These are phyloP conservation scores for Penicillium canescens DNA, from an alignment of 495 filamentous ascomycete genomes.

Conservation along the genomic window DNA sequence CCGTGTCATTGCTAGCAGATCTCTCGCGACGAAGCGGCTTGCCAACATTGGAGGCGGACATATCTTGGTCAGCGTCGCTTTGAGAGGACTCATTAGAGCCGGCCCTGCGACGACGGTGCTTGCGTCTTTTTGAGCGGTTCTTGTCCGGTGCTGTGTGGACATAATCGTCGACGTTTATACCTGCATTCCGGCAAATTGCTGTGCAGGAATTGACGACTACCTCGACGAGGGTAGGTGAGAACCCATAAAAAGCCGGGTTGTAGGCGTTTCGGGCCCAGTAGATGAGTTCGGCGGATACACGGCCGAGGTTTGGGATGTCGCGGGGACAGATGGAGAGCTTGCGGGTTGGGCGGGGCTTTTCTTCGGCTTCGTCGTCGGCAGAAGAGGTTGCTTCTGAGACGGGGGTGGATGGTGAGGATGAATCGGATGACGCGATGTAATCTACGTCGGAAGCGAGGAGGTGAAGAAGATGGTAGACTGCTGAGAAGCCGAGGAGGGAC, in stretches of 20 bases:
- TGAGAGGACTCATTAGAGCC: slow-evolving; percentile 14
- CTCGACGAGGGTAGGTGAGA: slow-evolving; percentile 38
- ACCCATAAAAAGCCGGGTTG: slow-evolving; percentile 48
- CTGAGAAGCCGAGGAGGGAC: slow-evolving; percentile 75
- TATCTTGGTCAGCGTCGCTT: slow-evolving; percentile 27
- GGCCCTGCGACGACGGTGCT: slow-evolving; percentile 16
- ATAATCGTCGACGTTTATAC: slow-evolving; percentile 39
- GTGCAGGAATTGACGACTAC: slow-evolving; percentile 45
- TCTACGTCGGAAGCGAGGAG: slow-evolving; percentile 54
- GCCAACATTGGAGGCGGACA: not conserved
- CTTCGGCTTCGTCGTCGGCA: slow-evolving; percentile 36
- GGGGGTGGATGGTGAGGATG: slow-evolving; percentile 29
- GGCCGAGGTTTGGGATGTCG: slow-evolving; percentile 40
- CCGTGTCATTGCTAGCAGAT: slow-evolving; percentile 33
- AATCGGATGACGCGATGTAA: slow-evolving; percentile 42
- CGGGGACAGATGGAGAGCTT: slow-evolving; percentile 19
- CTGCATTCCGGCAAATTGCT: slow-evolving; percentile 35
- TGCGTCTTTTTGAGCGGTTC: slow-evolving; percentile 9
- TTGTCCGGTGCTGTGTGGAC: slow-evolving; percentile 14
- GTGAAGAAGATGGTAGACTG: slow-evolving; percentile 71
- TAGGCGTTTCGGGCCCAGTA: slow-evolving; percentile 52
- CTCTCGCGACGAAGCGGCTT: slow-evolving; percentile 24
- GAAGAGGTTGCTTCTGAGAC: slow-evolving; percentile 22
- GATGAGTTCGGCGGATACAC: slow-evolving; percentile 44
- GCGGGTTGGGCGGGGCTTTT: slow-evolving; percentile 17